Evolutionary conservation across 1,284 basidiomycete genomes (phyloP), one percentile per base, ranked within the genome.

Genomic region (Ustilago cynodontis): DNA sequence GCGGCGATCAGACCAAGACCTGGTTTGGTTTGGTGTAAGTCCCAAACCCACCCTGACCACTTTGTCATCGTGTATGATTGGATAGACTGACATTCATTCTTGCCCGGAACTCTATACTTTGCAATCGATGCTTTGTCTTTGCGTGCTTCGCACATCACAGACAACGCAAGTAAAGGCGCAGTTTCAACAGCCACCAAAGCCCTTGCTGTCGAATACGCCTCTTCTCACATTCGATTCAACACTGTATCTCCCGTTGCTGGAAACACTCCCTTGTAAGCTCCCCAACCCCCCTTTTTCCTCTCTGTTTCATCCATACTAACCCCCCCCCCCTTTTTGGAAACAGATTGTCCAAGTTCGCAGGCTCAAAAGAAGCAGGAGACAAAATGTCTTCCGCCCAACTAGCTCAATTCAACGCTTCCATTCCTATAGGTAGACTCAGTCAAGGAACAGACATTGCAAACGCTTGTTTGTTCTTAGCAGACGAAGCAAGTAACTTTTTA

Each of bases 231-330:
- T 47, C 41, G 77, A 1, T 79, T 79, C 62, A 79, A 79, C 20
- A 62, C 61, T 10, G 65, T 79, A 6, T 53, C 50, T 26, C 77
- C 77, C 2, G 77, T 79, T 0, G 77, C 77, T n/a, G 77, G 77
- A 0, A 75, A 75, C 39, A 79, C 77, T 3, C 77, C 77, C n/a
- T 39, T 79, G 76, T 78, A 64, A 75, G 71, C 41, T 1, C n/a
- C 14, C 43, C 49, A n/a, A 22, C 33, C 35, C 28, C 20, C 8
- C 33, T 37, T 33, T 22, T 5, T 16, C 18, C 24, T 20, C 14
- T 26, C 50, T 13, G 18, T n/a, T 20, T 39, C 26, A n/a, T 29
- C 22, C 16, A 33, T 33, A 33, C 50, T 24, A 16, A 11, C 24
- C 28, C 37, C 10, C 55, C 22, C 20, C 16, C 20, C 11, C 14